Evolutionary conservation across 208 protist species (phyloP).

Genomic region (Trypanosoma avium): DNA sequence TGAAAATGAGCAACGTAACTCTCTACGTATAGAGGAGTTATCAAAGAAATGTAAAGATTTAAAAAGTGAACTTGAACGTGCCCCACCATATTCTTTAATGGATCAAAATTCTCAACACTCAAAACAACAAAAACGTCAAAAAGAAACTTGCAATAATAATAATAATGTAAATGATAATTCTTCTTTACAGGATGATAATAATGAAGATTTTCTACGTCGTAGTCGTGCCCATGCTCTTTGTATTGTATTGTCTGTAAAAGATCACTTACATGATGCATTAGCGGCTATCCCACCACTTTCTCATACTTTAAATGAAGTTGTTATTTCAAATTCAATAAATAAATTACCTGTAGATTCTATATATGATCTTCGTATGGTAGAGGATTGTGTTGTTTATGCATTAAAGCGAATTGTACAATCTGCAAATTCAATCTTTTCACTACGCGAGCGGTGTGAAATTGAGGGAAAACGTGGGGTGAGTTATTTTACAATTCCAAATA

Average conservation of each 20-base stretch:
- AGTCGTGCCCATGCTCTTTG: conserved; percentile 19
- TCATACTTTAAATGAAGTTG: background rate
- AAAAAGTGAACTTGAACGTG: background rate
- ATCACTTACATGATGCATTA: conserved; percentile 23
- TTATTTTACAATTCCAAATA: conserved; percentile 7
- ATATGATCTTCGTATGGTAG: conserved; percentile 3
- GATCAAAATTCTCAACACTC: too few species aligned
- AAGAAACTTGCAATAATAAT: background rate
- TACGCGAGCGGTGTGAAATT: conserved; percentile 3
- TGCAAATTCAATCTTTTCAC: background rate
- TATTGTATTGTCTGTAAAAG: conserved; percentile 18
- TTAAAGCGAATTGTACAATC: conserved; percentile 15
- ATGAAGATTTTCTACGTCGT: conserved; percentile 13
- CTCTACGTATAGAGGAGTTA: background rate
- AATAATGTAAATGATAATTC: background rate
- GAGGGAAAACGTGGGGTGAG: conserved; percentile 3
- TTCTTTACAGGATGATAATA: background rate
- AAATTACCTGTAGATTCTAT: background rate
- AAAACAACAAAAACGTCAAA: background rate
- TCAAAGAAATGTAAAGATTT: background rate
- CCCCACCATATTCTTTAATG: background rate
- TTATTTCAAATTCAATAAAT: background rate
- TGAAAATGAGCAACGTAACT: background rate
- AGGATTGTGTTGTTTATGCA: conserved; percentile 16
- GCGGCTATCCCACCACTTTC: conserved; percentile 2